These are phyloP conservation scores for Solanum hybrid DNA, from an alignment of 305 asterid species.

Conservation along the genomic window DNA sequence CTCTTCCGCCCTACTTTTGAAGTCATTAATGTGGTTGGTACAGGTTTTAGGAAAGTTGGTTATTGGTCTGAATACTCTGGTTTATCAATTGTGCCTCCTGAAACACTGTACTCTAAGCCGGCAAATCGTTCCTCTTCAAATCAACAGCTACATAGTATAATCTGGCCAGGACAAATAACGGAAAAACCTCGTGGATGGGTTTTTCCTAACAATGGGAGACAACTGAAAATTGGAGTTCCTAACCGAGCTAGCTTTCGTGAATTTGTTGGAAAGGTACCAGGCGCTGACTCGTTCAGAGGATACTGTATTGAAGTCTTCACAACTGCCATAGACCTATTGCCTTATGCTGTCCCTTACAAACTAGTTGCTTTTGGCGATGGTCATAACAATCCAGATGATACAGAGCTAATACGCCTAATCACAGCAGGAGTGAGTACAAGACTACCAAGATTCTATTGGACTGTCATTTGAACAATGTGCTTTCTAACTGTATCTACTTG, in stretches of 20 bases:
- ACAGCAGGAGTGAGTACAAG: constrained; percentile 38
- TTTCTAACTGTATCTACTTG: background rate
- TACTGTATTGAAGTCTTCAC: constrained; percentile 60
- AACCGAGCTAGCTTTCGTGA: constrained; percentile 40
- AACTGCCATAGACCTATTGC: constrained; percentile 46
- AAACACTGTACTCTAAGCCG: constrained; percentile 20
- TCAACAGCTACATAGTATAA: constrained; percentile 19
- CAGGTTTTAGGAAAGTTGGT: constrained; percentile 33
- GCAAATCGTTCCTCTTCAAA: constrained; percentile 30
- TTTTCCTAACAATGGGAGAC: constrained; percentile 51
- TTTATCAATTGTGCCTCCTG: constrained; percentile 42
- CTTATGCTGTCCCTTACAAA: constrained; percentile 54
- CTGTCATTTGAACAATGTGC: background rate
- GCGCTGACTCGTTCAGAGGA: constrained; percentile 31
- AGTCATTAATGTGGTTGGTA: constrained; percentile 51
- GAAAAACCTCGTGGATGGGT: constrained; percentile 72
- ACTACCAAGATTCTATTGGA: background rate
- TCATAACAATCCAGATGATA: constrained; percentile 32
- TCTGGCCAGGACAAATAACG: constrained; percentile 62
- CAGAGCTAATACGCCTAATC: constrained; percentile 42
- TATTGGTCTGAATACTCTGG: constrained; percentile 59
- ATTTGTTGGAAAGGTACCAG: constrained; percentile 32
- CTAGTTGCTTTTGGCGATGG: constrained; percentile 52
- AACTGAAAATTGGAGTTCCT: constrained; percentile 54
- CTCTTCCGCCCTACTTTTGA: constrained; percentile 43